Base-by-base conservation (phyloP, 192 early-diverging fungal species). In the Gamsiella multidivaricata region DNA sequence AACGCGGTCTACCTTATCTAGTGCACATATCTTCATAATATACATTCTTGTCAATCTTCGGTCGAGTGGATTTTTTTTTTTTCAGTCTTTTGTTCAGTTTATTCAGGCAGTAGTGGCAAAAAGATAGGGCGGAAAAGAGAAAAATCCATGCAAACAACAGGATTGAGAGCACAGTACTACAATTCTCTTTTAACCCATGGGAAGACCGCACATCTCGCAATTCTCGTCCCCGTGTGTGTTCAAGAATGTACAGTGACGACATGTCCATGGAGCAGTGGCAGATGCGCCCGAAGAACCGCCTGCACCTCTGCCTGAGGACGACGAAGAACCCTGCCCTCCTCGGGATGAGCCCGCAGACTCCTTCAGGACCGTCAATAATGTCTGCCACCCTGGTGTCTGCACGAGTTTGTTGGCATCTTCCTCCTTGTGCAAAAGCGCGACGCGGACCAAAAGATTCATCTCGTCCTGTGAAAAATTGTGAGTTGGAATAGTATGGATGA, bases 191-290 rank as follows among this genome's bases (percentile, higher is more conserved):
- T 78, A 78, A 58, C 74, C 81, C 52, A 83, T 80, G 15, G 94
- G 95, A 39, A 95, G 82, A 22, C 90, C 92, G 72, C 95, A 96
- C 84, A 95, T 93, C 70, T 93, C 91, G 72, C 95, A 96, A 29
- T 80, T 89, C 51, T 81, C 85, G 32, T 82, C 84, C 0, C 82
- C 70, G 25, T 65, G 70, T 31, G 83, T 74, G 79, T 96, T 96
- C n/a, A 71, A 58, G 75, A 89, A 94, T 15, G 95, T 96, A 76
- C 95, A 95, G 72, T 94, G 91, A 51, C 85, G 81, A 72, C 93
- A 96, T 43, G 81, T 83, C 83, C 88, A 88, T 46, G 85, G 67
- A 3, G 70, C 70, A 42, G 47, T 39, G 2, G 67, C 68, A 9
- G 69, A 61, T 8, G 68, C 58, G 22, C 51, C 32, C 28, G 66